These are phyloP conservation scores for Petasospora fabianii DNA, from an alignment of 1,139 yeast genomes.

Conservation along the genomic window DNA sequence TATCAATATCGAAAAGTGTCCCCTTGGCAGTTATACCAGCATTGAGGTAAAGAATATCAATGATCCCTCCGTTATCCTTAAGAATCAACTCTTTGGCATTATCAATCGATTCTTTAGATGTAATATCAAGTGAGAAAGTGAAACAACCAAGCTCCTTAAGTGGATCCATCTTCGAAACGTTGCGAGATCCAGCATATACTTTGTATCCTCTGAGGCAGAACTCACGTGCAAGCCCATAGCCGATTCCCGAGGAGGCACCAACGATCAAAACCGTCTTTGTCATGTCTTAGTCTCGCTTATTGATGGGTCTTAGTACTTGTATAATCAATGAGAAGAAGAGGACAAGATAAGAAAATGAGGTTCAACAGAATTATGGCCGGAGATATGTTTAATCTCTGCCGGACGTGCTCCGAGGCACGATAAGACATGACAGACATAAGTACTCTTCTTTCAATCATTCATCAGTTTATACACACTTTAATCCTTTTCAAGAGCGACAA, in stretches of 20 bases:
- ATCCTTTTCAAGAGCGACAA: too few relatives aligned
- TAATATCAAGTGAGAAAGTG: slow-evolving; percentile 47
- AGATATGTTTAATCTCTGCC: too few relatives aligned
- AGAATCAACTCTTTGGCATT: slow-evolving; percentile 39
- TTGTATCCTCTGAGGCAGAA: slow-evolving; percentile 57
- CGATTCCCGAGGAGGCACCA: slow-evolving; percentile 82
- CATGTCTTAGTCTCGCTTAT: not conserved
- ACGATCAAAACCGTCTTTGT: slow-evolving; percentile 37
- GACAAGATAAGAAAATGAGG: too few relatives aligned
- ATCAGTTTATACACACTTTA: too few relatives aligned
- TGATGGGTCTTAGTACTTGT: too few relatives aligned
- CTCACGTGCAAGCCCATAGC: slow-evolving; percentile 62
- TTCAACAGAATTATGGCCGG: too few relatives aligned
- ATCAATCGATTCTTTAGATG: slow-evolving; percentile 44
- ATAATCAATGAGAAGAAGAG: too few relatives aligned
- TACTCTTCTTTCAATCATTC: too few relatives aligned
- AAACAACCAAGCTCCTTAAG: slow-evolving; percentile 36
- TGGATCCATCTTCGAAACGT: slow-evolving; percentile 56
- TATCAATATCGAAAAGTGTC: slow-evolving; percentile 62
- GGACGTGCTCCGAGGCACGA: too few relatives aligned
- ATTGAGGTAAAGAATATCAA: slow-evolving; percentile 63
- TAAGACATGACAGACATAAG: too few relatives aligned
- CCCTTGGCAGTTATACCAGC: slow-evolving; percentile 63
- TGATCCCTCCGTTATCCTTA: slow-evolving; percentile 37
- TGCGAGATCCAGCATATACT: slow-evolving; percentile 72